phyloP scores from a whole-genome alignment of 2,329 filamentous ascomycete species.

The Ophiocordyceps australis region DNA sequence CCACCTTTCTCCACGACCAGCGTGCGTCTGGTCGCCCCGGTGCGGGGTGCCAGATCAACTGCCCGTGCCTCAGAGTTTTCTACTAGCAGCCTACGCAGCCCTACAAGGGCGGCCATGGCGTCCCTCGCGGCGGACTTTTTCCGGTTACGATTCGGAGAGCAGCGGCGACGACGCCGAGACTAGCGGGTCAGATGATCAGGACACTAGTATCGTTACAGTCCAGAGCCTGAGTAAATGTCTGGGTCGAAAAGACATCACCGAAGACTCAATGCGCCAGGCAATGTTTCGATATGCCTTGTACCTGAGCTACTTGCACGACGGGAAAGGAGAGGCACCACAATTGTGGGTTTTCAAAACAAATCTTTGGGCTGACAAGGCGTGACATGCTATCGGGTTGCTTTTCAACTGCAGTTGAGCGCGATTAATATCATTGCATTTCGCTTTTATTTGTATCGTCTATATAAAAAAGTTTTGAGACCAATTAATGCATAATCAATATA shows the following conservation, averaged over 20 bases:
- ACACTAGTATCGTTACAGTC: conserved; percentile 5
- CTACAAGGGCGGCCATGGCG: conserved; percentile 9
- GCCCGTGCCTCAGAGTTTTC: conserved; percentile 12
- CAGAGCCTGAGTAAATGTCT: conserved; percentile 4
- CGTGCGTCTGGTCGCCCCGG: conserved; percentile 16
- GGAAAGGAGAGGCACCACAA: conserved; percentile 9
- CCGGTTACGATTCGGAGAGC: conserved; percentile 1
- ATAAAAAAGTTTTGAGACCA: no score
- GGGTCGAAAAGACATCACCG: conserved; percentile 6
- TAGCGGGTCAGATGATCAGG: no score
- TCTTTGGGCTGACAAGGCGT: conserved; percentile 3
- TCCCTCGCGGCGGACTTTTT: not conserved
- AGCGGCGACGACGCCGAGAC: conserved; percentile 3
- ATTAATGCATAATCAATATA: no score
- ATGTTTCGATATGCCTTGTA: conserved; percentile 17
- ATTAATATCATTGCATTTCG: no score
- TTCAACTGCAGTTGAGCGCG: no score
- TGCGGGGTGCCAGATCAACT: conserved; percentile 12
- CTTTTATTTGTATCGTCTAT: no score
- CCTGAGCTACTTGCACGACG: conserved; percentile 12
- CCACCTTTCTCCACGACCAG: conserved; percentile 7
- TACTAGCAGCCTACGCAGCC: conserved; percentile 12
- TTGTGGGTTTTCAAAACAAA: conserved; percentile 12
- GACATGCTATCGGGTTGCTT: no score
- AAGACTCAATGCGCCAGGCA: conserved; percentile 8